Conservation (phyloP, 2,329 filamentous ascomycete genomes). For the Colletotrichum higginsianum region DNA sequence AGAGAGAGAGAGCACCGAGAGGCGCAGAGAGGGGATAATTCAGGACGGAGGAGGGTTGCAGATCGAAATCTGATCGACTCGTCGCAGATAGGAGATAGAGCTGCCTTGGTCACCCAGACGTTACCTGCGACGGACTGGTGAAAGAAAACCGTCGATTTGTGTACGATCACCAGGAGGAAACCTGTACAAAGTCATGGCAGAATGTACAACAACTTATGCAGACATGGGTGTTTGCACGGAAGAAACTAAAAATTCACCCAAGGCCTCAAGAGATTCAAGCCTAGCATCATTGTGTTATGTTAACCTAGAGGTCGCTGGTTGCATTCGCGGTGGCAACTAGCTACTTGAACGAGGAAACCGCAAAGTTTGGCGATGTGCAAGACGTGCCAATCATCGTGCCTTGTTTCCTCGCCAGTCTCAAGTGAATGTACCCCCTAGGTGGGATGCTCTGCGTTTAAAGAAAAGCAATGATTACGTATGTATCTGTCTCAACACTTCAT, state of each 20-base stretch:
- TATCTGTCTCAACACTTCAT: constrained; percentile 27
- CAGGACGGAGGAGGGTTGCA: background rate
- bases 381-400: background rate
- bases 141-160: constrained; percentile 10
- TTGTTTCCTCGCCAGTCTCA: background rate
- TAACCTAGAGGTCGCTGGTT: background rate
- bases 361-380: background rate
- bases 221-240: constrained; percentile 6
- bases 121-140: background rate
- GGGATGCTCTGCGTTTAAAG: background rate
- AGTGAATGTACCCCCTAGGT: background rate
- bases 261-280: too few species aligned
- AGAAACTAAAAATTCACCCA: constrained; percentile 33
- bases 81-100: background rate
- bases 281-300: background rate
- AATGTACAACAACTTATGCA: constrained; percentile 32
- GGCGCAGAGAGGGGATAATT: background rate
- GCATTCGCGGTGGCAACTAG: background rate
- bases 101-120: background rate
- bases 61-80: background rate
- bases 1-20: background rate
- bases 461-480: constrained; percentile 33
- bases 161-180: constrained; percentile 26
- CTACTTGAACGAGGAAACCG: constrained; percentile 3
- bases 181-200: constrained; percentile 28